These are phyloP conservation scores for Myriosclerotinia curreyana DNA, from an alignment of 2,329 filamentous ascomycete species.

Conservation along the genomic window DNA sequence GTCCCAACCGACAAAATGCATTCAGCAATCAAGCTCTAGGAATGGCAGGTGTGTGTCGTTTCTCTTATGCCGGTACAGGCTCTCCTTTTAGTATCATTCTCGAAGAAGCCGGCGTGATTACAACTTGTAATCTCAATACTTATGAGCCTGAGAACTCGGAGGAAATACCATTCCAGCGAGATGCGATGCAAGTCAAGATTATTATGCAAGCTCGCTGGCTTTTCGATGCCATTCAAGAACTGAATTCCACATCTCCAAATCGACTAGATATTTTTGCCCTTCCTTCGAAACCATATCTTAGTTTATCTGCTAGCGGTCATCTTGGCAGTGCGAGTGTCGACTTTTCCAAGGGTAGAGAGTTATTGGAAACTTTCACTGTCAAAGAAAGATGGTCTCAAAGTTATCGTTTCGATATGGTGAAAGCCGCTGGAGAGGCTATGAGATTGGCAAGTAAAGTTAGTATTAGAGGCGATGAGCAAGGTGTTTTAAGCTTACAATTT, in stretches of 20 bases:
- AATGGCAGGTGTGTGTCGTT: constrained; percentile 79
- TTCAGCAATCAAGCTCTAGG: constrained; percentile 82
- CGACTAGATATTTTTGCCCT: constrained; percentile 67
- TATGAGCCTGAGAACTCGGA: constrained; percentile 74
- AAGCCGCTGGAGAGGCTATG: constrained; percentile 89
- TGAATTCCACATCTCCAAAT: constrained; percentile 60
- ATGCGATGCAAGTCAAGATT: constrained; percentile 81
- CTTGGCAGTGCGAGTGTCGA: constrained; percentile 63
- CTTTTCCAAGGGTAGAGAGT: constrained; percentile 60
- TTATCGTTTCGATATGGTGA: constrained; percentile 85
- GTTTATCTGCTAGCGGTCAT: constrained; percentile 63
- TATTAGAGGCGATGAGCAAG: constrained; percentile 80
- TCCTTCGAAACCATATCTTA: constrained; percentile 62
- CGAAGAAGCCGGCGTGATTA: constrained; percentile 81
- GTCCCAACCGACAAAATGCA: constrained; percentile 64
- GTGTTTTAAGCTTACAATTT: constrained; percentile 90
- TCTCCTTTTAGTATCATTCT: constrained; percentile 80
- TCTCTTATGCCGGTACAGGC: constrained; percentile 73
- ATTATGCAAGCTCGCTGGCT: constrained; percentile 82
- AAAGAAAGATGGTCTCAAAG: constrained; percentile 59
- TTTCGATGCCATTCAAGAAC: constrained; percentile 68
- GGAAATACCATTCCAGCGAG: constrained; percentile 84
- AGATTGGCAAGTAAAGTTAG: constrained; percentile 88
- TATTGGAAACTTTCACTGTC: constrained; percentile 74
- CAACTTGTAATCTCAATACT: constrained; percentile 84